A percentile compares a stretch with the other conserved stretches of the same genome.
These are phyloP conservation scores for Gnomoniopsis sp. DNA, from an alignment of 2,329 filamentous ascomycete genomes.

Conservation along the genomic window DNA sequence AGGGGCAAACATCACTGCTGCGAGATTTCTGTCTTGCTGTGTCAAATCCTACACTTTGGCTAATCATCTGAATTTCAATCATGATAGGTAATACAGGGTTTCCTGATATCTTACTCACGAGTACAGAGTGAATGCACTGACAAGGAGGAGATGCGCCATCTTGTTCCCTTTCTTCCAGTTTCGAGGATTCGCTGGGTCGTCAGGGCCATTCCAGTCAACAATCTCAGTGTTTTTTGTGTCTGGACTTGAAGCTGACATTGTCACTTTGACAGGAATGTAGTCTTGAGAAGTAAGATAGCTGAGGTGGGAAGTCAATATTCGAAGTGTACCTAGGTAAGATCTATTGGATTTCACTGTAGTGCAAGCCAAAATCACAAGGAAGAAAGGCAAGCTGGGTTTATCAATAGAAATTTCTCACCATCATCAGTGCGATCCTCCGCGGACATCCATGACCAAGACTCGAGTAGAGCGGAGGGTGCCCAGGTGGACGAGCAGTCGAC, in stretches of 20 bases:
- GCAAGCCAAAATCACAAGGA: no score
- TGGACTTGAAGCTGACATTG: neutral
- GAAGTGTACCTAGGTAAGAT: no score
- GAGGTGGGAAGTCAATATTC: no score
- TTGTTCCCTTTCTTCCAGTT: neutral
- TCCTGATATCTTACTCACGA: neutral
- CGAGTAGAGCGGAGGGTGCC: no score
- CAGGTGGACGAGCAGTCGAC: no score
- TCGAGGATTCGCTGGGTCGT: neutral
- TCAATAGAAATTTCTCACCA: no score
- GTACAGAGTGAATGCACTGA: constrained; percentile 2
- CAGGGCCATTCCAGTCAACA: constrained; percentile 12
- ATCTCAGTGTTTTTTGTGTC: neutral
- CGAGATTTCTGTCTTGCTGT: neutral
- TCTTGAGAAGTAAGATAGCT: no score
- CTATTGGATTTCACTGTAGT: no score
- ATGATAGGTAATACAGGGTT: neutral
- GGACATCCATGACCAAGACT: no score
- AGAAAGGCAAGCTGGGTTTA: no score
- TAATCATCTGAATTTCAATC: neutral
- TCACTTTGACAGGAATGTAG: constrained; percentile 7
- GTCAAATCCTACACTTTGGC: no score
- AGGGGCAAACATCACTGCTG: constrained; percentile 2
- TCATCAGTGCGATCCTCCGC: no score
- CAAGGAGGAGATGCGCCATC: constrained; percentile 1